Conservation (phyloP, 179 eudicot species). For the Beta corolliflora region DNA sequence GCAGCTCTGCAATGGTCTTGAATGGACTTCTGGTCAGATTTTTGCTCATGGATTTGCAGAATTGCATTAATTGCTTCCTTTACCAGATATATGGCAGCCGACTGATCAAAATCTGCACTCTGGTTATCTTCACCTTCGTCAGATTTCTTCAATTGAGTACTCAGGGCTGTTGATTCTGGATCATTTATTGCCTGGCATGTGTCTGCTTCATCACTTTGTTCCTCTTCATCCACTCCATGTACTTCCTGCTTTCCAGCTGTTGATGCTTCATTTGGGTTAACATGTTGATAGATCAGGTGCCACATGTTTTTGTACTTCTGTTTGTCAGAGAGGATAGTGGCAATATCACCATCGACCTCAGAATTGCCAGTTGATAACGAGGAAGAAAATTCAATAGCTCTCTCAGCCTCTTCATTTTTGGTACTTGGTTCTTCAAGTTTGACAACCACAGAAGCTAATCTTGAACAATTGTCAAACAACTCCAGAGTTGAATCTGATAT, state of each 20-base stretch:
- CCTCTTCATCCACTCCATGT: slow-evolving; percentile 25
- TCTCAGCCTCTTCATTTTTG: slow-evolving; percentile 17
- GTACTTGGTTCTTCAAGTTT: slow-evolving; percentile 21
- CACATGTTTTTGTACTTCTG: slow-evolving; percentile 74
- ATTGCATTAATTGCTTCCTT: slow-evolving; percentile 75
- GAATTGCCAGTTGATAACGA: slow-evolving; percentile 23
- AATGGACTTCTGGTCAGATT: slow-evolving; percentile 46
- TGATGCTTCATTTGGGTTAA: slow-evolving; percentile 43
- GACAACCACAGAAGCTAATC: slow-evolving; percentile 8
- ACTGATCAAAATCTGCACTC: slow-evolving; percentile 27
- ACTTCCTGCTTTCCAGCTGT: slow-evolving; percentile 15
- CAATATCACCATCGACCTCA: slow-evolving; percentile 25
- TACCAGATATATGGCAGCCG: slow-evolving; percentile 60
- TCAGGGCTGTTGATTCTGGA: slow-evolving; percentile 14
- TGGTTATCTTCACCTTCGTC: slow-evolving; percentile 18
- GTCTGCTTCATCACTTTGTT: slow-evolving; percentile 16
- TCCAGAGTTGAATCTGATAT: slow-evolving; percentile 16
- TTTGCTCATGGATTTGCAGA: slow-evolving; percentile 53
- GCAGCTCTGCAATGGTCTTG: slow-evolving; percentile 9
- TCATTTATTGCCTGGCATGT: slow-evolving; percentile 6
- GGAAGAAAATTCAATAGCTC: slow-evolving; percentile 6
- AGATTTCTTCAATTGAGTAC: slow-evolving; percentile 6
- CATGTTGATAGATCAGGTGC: slow-evolving; percentile 68
- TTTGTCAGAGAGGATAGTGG: slow-evolving; percentile 39
- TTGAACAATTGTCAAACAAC: slow-evolving; percentile 11